phyloP scores from a whole-genome alignment of 306 rosid species.

The Herpetospermum pedunculosum region DNA sequence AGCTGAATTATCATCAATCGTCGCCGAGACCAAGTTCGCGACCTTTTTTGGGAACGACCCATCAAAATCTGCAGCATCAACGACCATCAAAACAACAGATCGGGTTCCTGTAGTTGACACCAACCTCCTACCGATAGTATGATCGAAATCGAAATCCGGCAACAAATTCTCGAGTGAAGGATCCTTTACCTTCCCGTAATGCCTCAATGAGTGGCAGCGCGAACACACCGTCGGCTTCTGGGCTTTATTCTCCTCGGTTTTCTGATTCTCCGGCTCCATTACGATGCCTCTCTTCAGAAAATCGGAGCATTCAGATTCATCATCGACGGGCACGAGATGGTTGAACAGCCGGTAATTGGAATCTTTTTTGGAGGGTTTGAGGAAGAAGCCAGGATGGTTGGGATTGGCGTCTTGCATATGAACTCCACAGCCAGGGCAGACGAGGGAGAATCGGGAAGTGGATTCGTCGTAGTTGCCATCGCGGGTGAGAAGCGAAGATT shows the following conservation, averaged over 20 bases:
- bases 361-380: conserved; percentile 61
- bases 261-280: conserved; percentile 31
- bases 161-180: conserved; percentile 68
- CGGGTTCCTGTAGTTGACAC: conserved; percentile 44
- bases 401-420: conserved; percentile 61
- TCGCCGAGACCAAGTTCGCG: conserved; percentile 53
- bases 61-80: conserved; percentile 75
- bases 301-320: conserved; percentile 56
- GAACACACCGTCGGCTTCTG: conserved; percentile 73
- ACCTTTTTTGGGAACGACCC: conserved; percentile 81
- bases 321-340: conserved; percentile 44
- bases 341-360: conserved; percentile 26
- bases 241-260: conserved; percentile 14
- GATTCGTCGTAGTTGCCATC: conserved; percentile 79
- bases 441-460: conserved; percentile 19
- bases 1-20: conserved; percentile 51
- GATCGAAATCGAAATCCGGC: conserved; percentile 82
- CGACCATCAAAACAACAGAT: conserved; percentile 74
- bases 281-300: conserved; percentile 59
- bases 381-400: conserved; percentile 72
- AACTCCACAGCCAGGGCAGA: conserved; percentile 93
- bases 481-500: conserved; percentile 33
- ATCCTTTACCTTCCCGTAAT: conserved; percentile 86
- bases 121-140: conserved; percentile 76
- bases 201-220: conserved; percentile 84